Base-by-base conservation (phyloP, 306 rosid genomes). In the Calophaca sinica region DNA sequence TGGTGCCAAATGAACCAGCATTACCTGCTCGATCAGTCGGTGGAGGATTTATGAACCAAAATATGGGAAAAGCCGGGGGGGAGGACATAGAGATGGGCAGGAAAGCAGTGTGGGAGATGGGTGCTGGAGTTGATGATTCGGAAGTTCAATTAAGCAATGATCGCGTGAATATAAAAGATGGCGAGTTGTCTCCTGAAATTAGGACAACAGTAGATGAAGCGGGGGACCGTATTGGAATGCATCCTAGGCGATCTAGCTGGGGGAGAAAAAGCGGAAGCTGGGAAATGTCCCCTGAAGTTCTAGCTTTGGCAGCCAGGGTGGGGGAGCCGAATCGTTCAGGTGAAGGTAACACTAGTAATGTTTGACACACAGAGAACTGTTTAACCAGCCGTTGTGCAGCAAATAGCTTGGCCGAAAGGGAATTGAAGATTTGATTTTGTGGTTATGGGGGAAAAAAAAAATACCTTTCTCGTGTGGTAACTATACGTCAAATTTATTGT, bases 231-330 rank as follows among this genome's bases (percentile, higher is more conserved):
- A 85, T 74, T 7, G 93, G 88, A 86, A 62, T 88, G 49, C 98
- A 94, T 85, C 97, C 98, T 2, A 69, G 97, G 73, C 87, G 96
- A 79, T 88, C 96, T 53, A 92, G 97, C 78, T 94, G 99, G 99
- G 99, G 97, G 64, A 92, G 99, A 79, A 94, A 94, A 81, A 94
- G 99, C 41, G 99, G 99, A 55, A 94, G 92, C 87, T 94, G 99
- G 99, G 99, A 94, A 73, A 92, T 94, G 99, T 94, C 99, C 4
- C 99, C 99, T 0, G 99, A 94, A 90, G 97, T 94, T 62, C 91
- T 94, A 57, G 96, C 96, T 41, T 79, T 94, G 86, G 93, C 99
- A 13, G 88, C 93, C 5, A 89, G 97, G 82, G 96, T 86, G 5
- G 92, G 97, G 26, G 98, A 89, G 49, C 85, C 84, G n/a, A 87